These are phyloP conservation scores for Melaleuca quinquenervia DNA, from an alignment of 345 rosid species.

Conservation along the genomic window DNA sequence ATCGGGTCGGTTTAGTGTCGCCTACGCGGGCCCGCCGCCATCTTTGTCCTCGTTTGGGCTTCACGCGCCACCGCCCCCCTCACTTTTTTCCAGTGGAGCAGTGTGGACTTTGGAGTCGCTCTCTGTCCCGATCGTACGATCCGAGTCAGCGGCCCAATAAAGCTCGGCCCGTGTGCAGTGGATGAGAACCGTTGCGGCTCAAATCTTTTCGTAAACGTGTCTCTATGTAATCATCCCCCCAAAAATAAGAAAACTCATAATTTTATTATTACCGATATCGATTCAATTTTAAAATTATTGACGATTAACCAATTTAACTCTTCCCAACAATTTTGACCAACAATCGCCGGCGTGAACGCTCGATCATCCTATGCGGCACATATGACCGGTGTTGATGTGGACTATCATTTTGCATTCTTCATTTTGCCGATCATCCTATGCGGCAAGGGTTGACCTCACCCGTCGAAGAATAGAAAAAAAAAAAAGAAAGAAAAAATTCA, in stretches of 20 bases:
- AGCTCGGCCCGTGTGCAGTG: neutral
- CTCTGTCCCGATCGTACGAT: neutral
- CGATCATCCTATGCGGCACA: accelerated
- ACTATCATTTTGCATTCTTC: no score
- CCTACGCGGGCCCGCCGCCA: neutral
- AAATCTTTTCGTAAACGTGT: neutral
- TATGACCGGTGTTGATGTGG: accelerated
- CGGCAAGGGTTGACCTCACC: accelerated
- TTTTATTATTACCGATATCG: no score
- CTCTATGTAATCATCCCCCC: neutral
- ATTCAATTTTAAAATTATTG: no score
- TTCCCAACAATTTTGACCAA: accelerated
- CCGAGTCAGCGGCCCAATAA: neutral
- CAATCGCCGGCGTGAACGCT: neutral
- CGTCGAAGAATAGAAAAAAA: neutral
- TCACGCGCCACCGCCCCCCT: neutral
- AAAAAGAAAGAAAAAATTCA: no score
- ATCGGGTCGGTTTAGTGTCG: neutral
- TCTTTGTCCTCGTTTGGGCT: neutral
- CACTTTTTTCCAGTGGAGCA: neutral
- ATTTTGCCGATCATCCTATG: no score
- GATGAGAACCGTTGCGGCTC: neutral
- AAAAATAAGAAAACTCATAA: no score
- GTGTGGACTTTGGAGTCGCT: neutral
- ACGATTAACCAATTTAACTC: no score